These are phyloP conservation scores for Leccinellum albellum DNA, from an alignment of 768 basidiomycete species.

Conservation along the genomic window DNA sequence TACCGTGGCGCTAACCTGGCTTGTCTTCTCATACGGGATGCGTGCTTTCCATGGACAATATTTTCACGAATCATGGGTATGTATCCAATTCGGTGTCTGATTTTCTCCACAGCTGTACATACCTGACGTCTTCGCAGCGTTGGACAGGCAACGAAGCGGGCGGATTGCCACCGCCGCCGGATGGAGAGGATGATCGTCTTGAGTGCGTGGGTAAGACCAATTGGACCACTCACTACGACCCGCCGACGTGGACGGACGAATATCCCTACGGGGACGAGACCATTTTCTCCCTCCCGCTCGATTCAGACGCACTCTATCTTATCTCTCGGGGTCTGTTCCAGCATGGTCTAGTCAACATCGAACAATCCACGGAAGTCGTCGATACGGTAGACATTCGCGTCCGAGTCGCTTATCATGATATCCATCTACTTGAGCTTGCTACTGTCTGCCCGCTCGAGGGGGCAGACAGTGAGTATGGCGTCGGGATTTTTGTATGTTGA, in stretches of 20 bases:
- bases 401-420: constrained; percentile 21
- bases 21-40: constrained; percentile 6
- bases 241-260: constrained; percentile 19
- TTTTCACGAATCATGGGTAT: constrained; percentile 4
- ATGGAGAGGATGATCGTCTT: background rate
- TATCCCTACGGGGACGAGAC: constrained; percentile 26
- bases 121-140: constrained; percentile 8
- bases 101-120: background rate
- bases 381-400: constrained; percentile 30
- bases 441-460: constrained; percentile 31
- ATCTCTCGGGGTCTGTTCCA: constrained; percentile 29
- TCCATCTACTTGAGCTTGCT: constrained; percentile 18
- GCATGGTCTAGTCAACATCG: constrained; percentile 26
- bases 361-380: constrained; percentile 25
- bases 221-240: constrained; percentile 24
- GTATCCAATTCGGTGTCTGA: background rate
- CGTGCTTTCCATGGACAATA: background rate
- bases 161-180: background rate
- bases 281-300: constrained; percentile 28
- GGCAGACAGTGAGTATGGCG: constrained; percentile 22
- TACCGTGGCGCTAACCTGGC: constrained; percentile 9
- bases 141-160: background rate
- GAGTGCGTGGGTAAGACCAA: constrained; percentile 17
- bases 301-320: constrained; percentile 30
- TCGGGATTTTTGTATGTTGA: constrained; percentile 34